Base-by-base conservation (phyloP, 306 rosid species). In the Pyrus bretschneideri region DNA sequence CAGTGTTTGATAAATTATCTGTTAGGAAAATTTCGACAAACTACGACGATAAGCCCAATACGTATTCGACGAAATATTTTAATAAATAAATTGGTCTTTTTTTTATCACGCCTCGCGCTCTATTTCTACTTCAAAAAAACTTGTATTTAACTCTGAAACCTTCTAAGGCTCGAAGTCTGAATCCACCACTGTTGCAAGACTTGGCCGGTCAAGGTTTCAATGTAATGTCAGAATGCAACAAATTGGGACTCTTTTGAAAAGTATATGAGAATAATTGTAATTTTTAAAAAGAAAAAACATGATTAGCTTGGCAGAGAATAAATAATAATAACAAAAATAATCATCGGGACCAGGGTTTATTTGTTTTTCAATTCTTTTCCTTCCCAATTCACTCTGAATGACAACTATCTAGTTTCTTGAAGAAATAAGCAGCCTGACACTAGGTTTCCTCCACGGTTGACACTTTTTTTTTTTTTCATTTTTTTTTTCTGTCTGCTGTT, bases 11-110 rank as follows among this genome's bases (percentile, higher is more conserved):
- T 35, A 0, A 1, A 35, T 1, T 35, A 9, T 35, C 2, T 35
- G 2, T 0, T 35, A 6, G 0, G 0, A 0, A 35, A 35, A 35
- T 35, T 2, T 35, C 2, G 0, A 6, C 9, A 35, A 0, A 0
- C 0, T 35, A 6, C 9, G 0, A 0, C 0, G 9, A 35, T 1
- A 35, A 35, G 0, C 40, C 0, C 0, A 35, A 1, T 35, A 35
- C 6, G 40, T 35, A 35, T 35, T 35, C 9, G 0, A 35, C 2
- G 0, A 6, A 35, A 6, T 35, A 0, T 35, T 0, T 1, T 0
- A 6, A 7, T 35, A 1, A 35, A 35, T 35, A 35, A 35, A 35
- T 35, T 35, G 38, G 1, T 35, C 6, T 6, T 35, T 35, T 6
- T 35, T 35, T 35, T 4, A n/a, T 25, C 33, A 0, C 0, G 5